Base-by-base conservation (phyloP, 164 flowering plant species). In the Dillenia turbinata region DNA sequence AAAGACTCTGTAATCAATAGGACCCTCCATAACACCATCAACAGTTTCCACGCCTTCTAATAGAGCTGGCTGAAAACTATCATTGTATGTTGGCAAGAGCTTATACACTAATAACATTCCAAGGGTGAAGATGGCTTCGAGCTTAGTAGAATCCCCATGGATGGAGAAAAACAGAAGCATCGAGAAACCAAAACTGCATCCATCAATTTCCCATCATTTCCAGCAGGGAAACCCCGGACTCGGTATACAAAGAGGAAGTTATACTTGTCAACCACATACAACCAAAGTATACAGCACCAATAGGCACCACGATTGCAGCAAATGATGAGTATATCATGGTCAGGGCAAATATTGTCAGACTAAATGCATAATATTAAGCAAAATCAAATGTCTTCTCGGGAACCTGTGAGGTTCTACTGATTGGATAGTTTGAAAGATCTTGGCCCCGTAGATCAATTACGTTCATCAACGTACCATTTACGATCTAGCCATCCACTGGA, bases 351-450 rank as follows among this genome's bases (percentile, higher is more conserved):
- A 95, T 88, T 14, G 98, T 95, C 73, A 95, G 80, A 73, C 92
- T 92, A 63, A 95, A 95, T 9, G 99, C 99, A 76, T 95, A 87
- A 62, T 95, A 95, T 70, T 92, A 98, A 0, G 99, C 99, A 75
- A 95, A 95, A 76, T 95, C 99, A 66, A 95, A 95, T 22, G 77
- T 84, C 75, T 92, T 97, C 70, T 90, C 90, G 0, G 97, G 97
- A 13, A 84, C 81, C 10, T 91, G 96, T 40, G 90, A 84, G 66
- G 88, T 82, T 79, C 89, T 79, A 70, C 76, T 89, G 73, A 86
- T 73, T 2, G 96, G 99, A 77, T 92, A 92, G 19, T 63, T 90
- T 13, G 83, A 80, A 59, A 92, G 88, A 71, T 86, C 96, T 56
- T 86, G 89, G 22, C 89, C 96, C 22, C 62, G 84, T n/a, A 73